Conservation (phyloP, 2,329 filamentous ascomycete species). For the Botryosphaeria dothidea region DNA sequence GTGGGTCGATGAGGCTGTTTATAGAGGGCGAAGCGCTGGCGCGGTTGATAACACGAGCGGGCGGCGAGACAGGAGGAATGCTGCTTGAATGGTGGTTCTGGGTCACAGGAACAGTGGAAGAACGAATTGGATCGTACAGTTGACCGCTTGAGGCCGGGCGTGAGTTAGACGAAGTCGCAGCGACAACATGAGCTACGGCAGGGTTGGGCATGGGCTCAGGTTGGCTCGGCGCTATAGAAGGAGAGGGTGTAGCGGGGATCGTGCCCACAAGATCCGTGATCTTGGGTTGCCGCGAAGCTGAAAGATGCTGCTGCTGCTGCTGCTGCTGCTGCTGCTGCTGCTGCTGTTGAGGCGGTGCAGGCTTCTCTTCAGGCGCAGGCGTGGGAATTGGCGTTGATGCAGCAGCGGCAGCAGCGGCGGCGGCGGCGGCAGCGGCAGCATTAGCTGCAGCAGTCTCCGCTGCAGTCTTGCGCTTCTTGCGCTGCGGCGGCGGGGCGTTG, state of each 20-base stretch:
- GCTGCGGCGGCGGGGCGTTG: conserved; percentile 43
- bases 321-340: conserved; percentile 11
- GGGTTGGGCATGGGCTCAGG: conserved; percentile 35
- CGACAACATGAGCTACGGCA: conserved; percentile 39
- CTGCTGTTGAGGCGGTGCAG: conserved; percentile 18
- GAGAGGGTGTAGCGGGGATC: conserved; percentile 17
- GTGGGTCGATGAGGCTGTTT: conserved; percentile 81
- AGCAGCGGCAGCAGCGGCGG: too few species aligned
- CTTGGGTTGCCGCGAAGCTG: conserved; percentile 38
- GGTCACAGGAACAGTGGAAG: conserved; percentile 48
- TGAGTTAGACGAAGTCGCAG: conserved; percentile 50
- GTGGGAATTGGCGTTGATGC: conserved; percentile 16
- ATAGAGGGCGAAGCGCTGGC: conserved; percentile 92
- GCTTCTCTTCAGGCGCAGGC: conserved; percentile 14
- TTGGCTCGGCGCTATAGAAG: background rate
- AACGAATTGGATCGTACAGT: conserved; percentile 87
- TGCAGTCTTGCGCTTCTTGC: conserved; percentile 48
- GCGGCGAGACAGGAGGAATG: conserved; percentile 49
- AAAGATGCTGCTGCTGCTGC: conserved; percentile 21
- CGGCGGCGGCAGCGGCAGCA: too few species aligned
- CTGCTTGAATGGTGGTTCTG: conserved; percentile 42
- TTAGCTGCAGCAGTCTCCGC: conserved; percentile 13
- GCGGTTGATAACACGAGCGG: conserved; percentile 57
- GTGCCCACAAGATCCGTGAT: conserved; percentile 42
- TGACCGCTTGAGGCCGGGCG: conserved; percentile 69